Evolutionary conservation across 805 yeast genomes (phyloP).

Genomic region (Candida lessepsii): DNA sequence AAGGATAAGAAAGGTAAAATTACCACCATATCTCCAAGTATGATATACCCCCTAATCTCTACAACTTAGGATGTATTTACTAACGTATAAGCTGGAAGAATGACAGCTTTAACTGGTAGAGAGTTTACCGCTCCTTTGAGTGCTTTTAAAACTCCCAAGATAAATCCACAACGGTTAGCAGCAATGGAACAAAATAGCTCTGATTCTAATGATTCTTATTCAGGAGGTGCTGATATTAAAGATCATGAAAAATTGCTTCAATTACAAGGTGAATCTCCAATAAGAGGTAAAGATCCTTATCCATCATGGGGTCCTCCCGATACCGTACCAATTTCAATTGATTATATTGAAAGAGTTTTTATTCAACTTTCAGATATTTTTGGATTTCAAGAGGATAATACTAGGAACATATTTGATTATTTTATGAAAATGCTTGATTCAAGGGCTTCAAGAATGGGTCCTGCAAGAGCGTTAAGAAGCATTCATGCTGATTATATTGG

Average conservation of each 20-base stretch:
- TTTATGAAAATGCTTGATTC: slow-evolving; percentile 63
- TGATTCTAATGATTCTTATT: neutral
- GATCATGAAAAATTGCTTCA: slow-evolving; percentile 1
- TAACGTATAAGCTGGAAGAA: slow-evolving; percentile 11
- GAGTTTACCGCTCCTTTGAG: slow-evolving; percentile 23
- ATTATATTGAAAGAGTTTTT: slow-evolving; percentile 57
- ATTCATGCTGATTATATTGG: slow-evolving; percentile 76
- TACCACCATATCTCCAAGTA: slow-evolving; percentile 19
- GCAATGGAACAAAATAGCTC: slow-evolving; percentile 6
- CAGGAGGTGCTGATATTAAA: neutral
- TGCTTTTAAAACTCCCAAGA: slow-evolving; percentile 44
- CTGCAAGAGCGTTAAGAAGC: slow-evolving; percentile 53
- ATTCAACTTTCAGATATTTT: slow-evolving; percentile 51
- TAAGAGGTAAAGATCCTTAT: slow-evolving; percentile 45
- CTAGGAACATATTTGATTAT: slow-evolving; percentile 66
- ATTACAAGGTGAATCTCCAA: slow-evolving; percentile 9
- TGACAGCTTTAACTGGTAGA: neutral
- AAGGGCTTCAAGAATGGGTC: slow-evolving; percentile 63
- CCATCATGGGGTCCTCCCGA: slow-evolving; percentile 50
- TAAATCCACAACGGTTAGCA: slow-evolving; percentile 31
- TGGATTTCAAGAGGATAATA: slow-evolving; percentile 68
- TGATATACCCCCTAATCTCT: slow-evolving; percentile 13
- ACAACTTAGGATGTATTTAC: slow-evolving; percentile 1
- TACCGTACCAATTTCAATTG: slow-evolving; percentile 46
- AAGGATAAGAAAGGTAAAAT: neutral